Conservation (phyloP, 495 filamentous ascomycete species). For the Aspergillus incahuasiensis region DNA sequence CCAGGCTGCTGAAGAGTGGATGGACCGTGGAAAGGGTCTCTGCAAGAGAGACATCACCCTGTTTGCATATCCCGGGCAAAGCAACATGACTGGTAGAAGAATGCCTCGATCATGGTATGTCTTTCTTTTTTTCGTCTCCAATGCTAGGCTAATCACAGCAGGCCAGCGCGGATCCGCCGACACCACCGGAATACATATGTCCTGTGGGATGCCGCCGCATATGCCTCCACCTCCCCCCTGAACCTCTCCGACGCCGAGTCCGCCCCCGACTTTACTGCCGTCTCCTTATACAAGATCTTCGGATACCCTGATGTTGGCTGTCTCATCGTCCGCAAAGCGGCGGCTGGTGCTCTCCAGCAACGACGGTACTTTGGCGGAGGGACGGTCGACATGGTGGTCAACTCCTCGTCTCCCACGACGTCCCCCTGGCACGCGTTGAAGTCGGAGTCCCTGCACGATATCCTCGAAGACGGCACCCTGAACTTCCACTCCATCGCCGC, state of each 20-base stretch:
- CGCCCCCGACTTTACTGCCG: slow-evolving; percentile 66
- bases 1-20: slow-evolving; percentile 62
- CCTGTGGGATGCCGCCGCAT: slow-evolving; percentile 68
- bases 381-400: slow-evolving; percentile 66
- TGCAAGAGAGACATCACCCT: slow-evolving; percentile 40
- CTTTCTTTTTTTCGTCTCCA: background rate
- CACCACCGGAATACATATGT: slow-evolving; percentile 52
- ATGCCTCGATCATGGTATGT: slow-evolving; percentile 39
- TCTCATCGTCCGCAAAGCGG: slow-evolving; percentile 59
- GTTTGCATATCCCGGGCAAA: slow-evolving; percentile 75
- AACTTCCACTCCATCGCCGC: slow-evolving; percentile 76
- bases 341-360: slow-evolving; percentile 56
- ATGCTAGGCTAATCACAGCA: slow-evolving; percentile 29
- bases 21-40: slow-evolving; percentile 18
- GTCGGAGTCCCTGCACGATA: slow-evolving; percentile 54
- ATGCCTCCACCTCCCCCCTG: slow-evolving; percentile 62
- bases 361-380: slow-evolving; percentile 75
- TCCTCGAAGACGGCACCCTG: slow-evolving; percentile 72
- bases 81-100: slow-evolving; percentile 71
- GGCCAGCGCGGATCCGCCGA: slow-evolving; percentile 51
- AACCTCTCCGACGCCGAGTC: slow-evolving; percentile 53
- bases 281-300: slow-evolving; percentile 81
- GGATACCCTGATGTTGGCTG: slow-evolving; percentile 75
- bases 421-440: slow-evolving; percentile 58
- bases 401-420: slow-evolving; percentile 33